Evolutionary conservation across 2,329 filamentous ascomycete species (phyloP).

Genomic region (Phialemoniopsis sp.): DNA sequence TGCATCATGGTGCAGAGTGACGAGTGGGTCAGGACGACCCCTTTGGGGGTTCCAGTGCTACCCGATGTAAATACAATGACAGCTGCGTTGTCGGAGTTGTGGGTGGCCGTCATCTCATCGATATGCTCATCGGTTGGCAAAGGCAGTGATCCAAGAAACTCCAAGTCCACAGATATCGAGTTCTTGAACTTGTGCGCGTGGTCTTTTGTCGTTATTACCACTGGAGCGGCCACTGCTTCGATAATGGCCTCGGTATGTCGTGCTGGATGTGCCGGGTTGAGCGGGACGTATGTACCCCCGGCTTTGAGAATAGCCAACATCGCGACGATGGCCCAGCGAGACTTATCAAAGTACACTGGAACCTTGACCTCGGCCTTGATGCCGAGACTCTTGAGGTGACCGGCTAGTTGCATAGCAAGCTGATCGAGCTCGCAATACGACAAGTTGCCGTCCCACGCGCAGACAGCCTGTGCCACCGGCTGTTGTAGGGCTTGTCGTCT

Average conservation of each 20-base stretch:
- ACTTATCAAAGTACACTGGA: neutral
- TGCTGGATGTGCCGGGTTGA: too few species aligned
- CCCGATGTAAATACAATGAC: constrained; percentile 50
- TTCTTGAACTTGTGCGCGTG: too few species aligned
- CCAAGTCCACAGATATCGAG: too few species aligned
- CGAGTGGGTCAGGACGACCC: constrained; percentile 31
- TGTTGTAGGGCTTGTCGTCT: too few species aligned
- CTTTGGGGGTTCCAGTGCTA: constrained; percentile 47
- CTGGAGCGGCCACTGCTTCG: too few species aligned
- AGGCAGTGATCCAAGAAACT: too few species aligned
- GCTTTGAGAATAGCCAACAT: neutral
- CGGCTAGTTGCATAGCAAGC: neutral
- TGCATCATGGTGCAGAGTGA: constrained; percentile 17
- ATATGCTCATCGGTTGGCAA: too few species aligned
- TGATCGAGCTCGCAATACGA: neutral
- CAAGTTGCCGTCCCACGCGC: neutral
- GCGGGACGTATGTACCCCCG: neutral
- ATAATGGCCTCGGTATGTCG: too few species aligned
- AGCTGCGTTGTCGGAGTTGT: too few species aligned
- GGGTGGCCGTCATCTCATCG: too few species aligned
- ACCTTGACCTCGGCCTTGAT: neutral
- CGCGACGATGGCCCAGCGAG: neutral
- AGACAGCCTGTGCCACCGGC: too few species aligned
- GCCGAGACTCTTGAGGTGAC: neutral
- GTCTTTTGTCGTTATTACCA: too few species aligned